Percentiles rank a stretch among this genome's conserved stretches.
Conservation (phyloP, 1,139 yeast species). For the Casaregolazyma lundiana region DNA sequence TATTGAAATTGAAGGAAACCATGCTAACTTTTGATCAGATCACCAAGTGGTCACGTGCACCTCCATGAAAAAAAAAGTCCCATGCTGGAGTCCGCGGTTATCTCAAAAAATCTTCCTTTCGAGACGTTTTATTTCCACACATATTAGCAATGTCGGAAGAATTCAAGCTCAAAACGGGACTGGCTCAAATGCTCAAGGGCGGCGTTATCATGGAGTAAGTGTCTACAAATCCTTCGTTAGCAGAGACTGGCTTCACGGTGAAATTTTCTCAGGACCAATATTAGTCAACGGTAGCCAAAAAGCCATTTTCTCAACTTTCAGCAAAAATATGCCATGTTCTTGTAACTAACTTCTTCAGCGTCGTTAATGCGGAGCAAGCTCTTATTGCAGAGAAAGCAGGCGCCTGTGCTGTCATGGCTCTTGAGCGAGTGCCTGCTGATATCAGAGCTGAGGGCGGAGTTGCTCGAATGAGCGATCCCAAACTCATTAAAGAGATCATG, state of each 20-base stretch:
- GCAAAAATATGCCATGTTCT: not conserved
- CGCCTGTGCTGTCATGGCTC: slow-evolving; percentile 89
- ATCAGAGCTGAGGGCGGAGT: slow-evolving; percentile 81
- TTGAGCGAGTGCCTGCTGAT: slow-evolving; percentile 83
- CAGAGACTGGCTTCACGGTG: not conserved
- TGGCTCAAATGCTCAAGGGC: slow-evolving; percentile 78
- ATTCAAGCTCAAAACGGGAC: slow-evolving; percentile 69
- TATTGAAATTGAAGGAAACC: not conserved
- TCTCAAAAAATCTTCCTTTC: not conserved
- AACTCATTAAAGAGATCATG: slow-evolving; percentile 75
- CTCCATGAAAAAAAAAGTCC: not conserved
- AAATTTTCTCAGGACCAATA: not conserved
- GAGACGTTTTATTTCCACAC: not conserved
- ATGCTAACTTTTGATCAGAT: not conserved
- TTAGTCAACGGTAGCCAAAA: not conserved
- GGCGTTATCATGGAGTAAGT: slow-evolving; percentile 18
- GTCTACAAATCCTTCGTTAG: not conserved
- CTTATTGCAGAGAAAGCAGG: slow-evolving; percentile 77
- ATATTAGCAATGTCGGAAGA: slow-evolving; percentile 11
- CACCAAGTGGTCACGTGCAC: not conserved
- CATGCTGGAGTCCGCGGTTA: not conserved
- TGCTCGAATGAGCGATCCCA: slow-evolving; percentile 84
- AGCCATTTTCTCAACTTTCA: not conserved
- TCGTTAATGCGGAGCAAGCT: slow-evolving; percentile 56
- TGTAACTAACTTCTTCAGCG: slow-evolving; percentile 24